Evolutionary conservation across 441 rosid species (phyloP).

Genomic region (Adansonia madagascariensis): DNA sequence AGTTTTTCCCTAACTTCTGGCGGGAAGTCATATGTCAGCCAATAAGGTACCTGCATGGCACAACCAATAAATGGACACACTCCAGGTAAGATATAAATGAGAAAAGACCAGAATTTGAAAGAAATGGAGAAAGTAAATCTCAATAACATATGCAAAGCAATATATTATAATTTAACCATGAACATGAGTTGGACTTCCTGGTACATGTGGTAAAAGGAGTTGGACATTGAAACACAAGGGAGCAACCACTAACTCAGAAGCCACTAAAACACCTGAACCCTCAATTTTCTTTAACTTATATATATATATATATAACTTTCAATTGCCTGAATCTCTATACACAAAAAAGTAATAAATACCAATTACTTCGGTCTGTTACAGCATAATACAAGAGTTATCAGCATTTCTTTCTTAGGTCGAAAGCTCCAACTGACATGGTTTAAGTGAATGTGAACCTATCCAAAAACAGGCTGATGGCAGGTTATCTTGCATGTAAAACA

Average conservation of each 20-base stretch:
- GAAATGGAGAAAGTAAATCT: background rate
- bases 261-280: background rate
- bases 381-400: background rate
- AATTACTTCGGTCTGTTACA: background rate
- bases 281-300: background rate
- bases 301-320: background rate
- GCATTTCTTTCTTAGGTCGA: background rate
- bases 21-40: slow-evolving; percentile 91
- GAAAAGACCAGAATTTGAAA: background rate
- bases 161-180: background rate
- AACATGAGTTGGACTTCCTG: background rate
- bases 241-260: background rate
- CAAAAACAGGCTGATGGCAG: background rate
- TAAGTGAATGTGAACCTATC: background rate
- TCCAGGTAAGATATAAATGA: background rate
- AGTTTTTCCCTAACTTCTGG: slow-evolving; percentile 78
- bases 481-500: background rate
- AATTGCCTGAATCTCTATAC: background rate
- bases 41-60: slow-evolving; percentile 62
- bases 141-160: background rate
- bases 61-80: background rate
- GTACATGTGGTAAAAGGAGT: background rate
- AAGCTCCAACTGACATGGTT: background rate
- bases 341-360: background rate
- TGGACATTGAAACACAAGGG: background rate